Evolutionary conservation across 441 rosid species (phyloP).

Genomic region (Pelargonium hybrid): DNA sequence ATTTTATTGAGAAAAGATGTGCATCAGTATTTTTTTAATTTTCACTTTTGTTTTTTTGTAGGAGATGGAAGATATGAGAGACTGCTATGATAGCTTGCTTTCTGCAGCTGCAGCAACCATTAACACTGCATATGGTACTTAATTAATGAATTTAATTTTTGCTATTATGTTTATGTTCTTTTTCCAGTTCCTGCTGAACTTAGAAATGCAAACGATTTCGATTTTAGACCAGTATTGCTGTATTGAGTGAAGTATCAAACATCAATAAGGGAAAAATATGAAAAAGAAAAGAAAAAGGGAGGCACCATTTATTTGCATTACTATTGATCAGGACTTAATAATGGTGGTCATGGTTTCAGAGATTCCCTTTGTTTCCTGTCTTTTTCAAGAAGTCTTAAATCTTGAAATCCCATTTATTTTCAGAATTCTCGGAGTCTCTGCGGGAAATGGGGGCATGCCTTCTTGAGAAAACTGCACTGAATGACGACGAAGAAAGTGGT

Average conservation of each 20-base stretch:
- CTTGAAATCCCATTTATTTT: conserved; percentile 20
- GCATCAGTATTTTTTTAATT: not conserved
- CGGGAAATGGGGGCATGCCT: conserved; percentile 60
- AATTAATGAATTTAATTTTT: not conserved
- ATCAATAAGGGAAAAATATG: not conserved
- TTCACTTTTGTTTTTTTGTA: conserved; percentile 11
- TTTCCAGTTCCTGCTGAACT: not conserved
- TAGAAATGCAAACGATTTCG: not conserved
- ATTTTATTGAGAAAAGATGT: not conserved
- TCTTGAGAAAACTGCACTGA: conserved; percentile 50
- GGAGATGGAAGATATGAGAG: conserved; percentile 59
- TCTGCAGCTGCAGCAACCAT: conserved; percentile 62
- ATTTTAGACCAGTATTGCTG: not conserved
- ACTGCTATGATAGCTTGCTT: conserved; percentile 60
- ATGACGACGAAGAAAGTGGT: conserved; percentile 77
- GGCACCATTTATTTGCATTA: not conserved
- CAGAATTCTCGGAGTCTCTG: conserved; percentile 70
- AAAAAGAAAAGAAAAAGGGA: not conserved
- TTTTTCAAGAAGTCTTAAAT: conserved; percentile 5
- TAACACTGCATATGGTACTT: conserved; percentile 46
- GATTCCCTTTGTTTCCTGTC: not conserved
- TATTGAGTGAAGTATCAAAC: not conserved
- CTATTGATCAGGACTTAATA: no score
- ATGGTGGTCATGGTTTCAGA: not conserved
- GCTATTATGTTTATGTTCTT: not conserved